Evolutionary conservation across 352 stramenopile genomes (phyloP).

Genomic region (Globisporangium sylvaticum): DNA sequence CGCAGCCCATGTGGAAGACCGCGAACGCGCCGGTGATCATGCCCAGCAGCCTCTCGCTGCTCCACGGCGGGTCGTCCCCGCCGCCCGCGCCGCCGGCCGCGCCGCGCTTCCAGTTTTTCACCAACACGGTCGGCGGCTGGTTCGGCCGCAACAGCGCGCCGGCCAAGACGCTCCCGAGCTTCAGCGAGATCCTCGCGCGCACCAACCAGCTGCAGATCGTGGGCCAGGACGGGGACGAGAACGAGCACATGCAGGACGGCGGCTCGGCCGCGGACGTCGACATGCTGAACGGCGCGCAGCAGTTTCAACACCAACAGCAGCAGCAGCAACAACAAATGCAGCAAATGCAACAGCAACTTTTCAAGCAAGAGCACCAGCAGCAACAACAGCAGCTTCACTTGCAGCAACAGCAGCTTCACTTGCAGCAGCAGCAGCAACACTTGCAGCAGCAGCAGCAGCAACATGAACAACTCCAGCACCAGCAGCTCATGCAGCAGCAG

Average conservation of each 20-base stretch:
- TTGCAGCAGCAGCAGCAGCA: not conserved
- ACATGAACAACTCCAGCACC: slow-evolving; percentile 2
- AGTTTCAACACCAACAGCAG: slow-evolving; percentile 10
- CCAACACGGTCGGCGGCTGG: slow-evolving; percentile 14
- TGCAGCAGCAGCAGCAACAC: not conserved
- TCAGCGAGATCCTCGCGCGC: slow-evolving; percentile 57
- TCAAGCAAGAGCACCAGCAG: slow-evolving; percentile 1
- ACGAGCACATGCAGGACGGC: slow-evolving; percentile 12
- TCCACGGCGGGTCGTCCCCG: slow-evolving; percentile 11
- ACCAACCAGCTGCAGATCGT: slow-evolving; percentile 66
- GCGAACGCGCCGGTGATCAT: slow-evolving; percentile 22
- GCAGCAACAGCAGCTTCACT: not conserved
- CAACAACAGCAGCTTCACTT: slow-evolving; percentile 1
- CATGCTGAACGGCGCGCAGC: slow-evolving; percentile 13
- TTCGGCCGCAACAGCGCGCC: slow-evolving; percentile 18
- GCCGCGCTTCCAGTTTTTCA: slow-evolving; percentile 18
- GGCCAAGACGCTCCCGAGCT: slow-evolving; percentile 50
- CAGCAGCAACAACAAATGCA: slow-evolving; percentile 5
- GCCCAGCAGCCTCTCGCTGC: slow-evolving; percentile 19
- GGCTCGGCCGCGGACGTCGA: slow-evolving; percentile 20
- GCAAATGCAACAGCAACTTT: not conserved
- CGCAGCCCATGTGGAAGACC: slow-evolving; percentile 49
- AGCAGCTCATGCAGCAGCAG: slow-evolving; percentile 6
- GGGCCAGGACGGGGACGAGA: slow-evolving; percentile 12
- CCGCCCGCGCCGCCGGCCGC: slow-evolving; percentile 21